Conservation (phyloP, 106 monocot genomes). For the Acorus gramineus region DNA sequence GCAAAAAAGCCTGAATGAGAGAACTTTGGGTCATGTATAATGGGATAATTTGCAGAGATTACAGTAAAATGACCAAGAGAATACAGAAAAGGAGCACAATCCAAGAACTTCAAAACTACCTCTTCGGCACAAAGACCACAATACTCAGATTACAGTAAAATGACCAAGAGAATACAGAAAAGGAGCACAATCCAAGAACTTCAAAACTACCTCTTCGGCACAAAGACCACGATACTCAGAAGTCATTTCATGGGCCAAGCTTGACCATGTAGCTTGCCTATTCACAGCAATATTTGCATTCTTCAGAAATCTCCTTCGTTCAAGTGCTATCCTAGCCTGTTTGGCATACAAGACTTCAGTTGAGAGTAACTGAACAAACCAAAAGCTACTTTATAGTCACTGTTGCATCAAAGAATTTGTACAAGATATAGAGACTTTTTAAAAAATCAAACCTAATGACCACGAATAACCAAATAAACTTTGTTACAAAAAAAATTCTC, state of each 20-base stretch:
- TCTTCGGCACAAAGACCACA: conserved; percentile 98
- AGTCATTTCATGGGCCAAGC: conserved; percentile 97
- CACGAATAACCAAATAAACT: too few species aligned
- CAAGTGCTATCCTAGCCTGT: conserved; percentile 94
- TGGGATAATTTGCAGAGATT: conserved; percentile 9
- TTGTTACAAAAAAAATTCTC: too few species aligned
- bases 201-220: conserved; percentile 85
- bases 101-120: conserved; percentile 41
- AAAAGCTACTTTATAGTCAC: too few species aligned
- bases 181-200: not conserved
- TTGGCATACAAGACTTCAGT: conserved; percentile 6
- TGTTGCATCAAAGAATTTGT: too few species aligned
- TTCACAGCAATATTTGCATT: conserved; percentile 90
- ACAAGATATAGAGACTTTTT: too few species aligned
- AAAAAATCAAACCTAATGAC: too few species aligned
- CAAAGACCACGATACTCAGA: conserved; percentile 90
- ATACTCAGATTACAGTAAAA: conserved; percentile 95
- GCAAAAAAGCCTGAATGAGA: conserved; percentile 68
- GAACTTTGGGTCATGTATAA: not conserved
- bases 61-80: conserved; percentile 83
- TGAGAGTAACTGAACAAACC: too few species aligned
- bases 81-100: not conserved
- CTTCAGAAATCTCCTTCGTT: conserved; percentile 84
- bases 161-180: conserved; percentile 28
- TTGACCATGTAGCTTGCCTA: conserved; percentile 84